Conservation (phyloP, 495 filamentous ascomycete species). For the Gamarada debralockiae region DNA sequence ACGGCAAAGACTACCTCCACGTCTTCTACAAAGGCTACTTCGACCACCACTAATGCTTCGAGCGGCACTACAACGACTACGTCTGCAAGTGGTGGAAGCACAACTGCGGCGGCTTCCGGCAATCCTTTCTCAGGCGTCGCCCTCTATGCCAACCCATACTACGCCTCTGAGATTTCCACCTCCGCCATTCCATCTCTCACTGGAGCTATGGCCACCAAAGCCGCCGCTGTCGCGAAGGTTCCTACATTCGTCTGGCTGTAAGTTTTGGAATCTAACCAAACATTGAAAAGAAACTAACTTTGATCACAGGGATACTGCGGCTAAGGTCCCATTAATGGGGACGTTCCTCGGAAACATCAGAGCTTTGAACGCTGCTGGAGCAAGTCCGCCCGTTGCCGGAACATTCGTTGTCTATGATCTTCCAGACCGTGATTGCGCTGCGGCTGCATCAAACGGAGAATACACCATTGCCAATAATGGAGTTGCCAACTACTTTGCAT, state of each 20-base stretch:
- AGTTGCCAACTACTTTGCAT: conserved; percentile 59
- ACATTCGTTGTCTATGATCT: conserved; percentile 70
- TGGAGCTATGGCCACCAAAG: conserved; percentile 33
- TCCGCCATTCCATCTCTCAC: conserved; percentile 45
- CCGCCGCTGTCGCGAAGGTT: conserved; percentile 45
- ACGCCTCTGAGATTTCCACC: conserved; percentile 46
- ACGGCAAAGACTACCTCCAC: not conserved
- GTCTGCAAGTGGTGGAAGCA: conserved; percentile 18
- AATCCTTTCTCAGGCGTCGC: conserved; percentile 48
- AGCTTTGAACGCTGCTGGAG: conserved; percentile 40
- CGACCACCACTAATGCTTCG: not conserved
- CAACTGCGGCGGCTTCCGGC: conserved; percentile 25
- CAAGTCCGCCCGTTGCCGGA: conserved; percentile 41
- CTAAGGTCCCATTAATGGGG: conserved; percentile 45
- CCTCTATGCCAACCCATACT: conserved; percentile 50
- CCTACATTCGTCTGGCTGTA: conserved; percentile 60
- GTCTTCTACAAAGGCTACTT: not conserved
- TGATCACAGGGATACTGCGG: conserved; percentile 34
- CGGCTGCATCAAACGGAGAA: conserved; percentile 74
- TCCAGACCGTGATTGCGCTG: conserved; percentile 74
- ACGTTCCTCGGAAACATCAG: conserved; percentile 41
- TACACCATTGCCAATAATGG: conserved; percentile 54
- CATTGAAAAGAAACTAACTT: not conserved
- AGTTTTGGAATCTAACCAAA: conserved; percentile 22
- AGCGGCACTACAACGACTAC: conserved; percentile 8